phyloP scores from a whole-genome alignment of 805 yeast genomes.

The Phaffomyces opuntiae region DNA sequence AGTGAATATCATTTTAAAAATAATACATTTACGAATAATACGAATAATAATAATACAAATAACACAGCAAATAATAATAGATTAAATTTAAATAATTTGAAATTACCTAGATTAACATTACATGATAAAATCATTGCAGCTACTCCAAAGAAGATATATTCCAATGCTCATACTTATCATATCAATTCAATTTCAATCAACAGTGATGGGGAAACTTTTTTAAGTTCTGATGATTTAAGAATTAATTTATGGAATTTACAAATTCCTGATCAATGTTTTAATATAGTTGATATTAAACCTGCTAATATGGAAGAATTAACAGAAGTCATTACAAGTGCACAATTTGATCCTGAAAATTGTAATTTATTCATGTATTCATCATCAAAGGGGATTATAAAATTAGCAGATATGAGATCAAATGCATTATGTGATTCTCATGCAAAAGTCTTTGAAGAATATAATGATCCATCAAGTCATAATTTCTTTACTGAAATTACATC shows the following conservation, averaged over 20 bases:
- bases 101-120: constrained; percentile 80
- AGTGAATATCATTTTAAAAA: constrained; percentile 31
- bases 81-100: constrained; percentile 40
- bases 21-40: background rate
- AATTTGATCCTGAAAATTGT: constrained; percentile 90
- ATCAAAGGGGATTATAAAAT: constrained; percentile 90
- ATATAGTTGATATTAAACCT: constrained; percentile 96
- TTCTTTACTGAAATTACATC: constrained; percentile 97
- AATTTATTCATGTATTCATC: constrained; percentile 93
- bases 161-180: constrained; percentile 97
- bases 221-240: constrained; percentile 89
- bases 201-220: constrained; percentile 92
- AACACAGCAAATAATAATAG: constrained; percentile 10
- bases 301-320: constrained; percentile 98
- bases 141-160: constrained; percentile 82
- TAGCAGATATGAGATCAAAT: constrained; percentile 93
- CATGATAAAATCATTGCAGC: constrained; percentile 96
- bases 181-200: constrained; percentile 93
- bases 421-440: constrained; percentile 91
- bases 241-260: constrained; percentile 94
- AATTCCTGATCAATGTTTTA: constrained; percentile 90
- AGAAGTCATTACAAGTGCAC: constrained; percentile 94
- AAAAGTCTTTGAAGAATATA: constrained; percentile 82
- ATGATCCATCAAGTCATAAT: constrained; percentile 88
- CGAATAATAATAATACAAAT: background rate